Evolutionary conservation across 805 yeast genomes (phyloP), one percentile per base, ranked within the genome.

Genomic region (Saccharomycopsis capsularis): DNA sequence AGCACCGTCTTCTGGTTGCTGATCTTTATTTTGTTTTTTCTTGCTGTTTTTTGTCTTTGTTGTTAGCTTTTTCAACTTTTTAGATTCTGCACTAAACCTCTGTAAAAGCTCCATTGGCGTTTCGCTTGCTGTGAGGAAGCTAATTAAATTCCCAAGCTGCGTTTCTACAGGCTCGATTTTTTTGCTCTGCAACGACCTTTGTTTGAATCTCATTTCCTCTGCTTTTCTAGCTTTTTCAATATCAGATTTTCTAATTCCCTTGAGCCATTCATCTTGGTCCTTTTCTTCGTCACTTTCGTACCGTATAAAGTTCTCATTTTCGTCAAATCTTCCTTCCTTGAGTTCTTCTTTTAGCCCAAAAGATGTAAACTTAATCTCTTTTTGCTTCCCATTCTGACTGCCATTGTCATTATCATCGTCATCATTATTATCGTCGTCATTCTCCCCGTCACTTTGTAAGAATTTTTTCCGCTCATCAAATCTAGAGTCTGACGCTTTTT

Each of bases 281-380:
- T 63, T 63, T 1, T 57, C 55, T 29, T 59, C 62, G 25, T 65
- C 70, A 2, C 66, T 66, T 2, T 68, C 70, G 15, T 64, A 63
- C 23, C 73, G 64, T 18, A 78, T 64, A 55, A 68, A 82, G 55
- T 79, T 81, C 1, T 88, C 87, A 36, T 74, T 75, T 35, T 64
- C 69, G 55, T 82, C 88, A 58, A 81, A 79, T 2, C 61, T 61
- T 2, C 89, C 91, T 41, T 74, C 78, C 47, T 72, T 72, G 39
- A 68, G 62, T 56, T 85, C 91, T 18, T 75, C 68, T 22, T 71
- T 62, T 40, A 85, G 61, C 59, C 77, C 73, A 63, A 85, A 85
- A 0, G 85, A 75, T 51, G 84, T 90, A 2, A 85, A 51, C 52
- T 74, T 73, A 1, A 81, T 68, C 18, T 71, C 74, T 59, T 67